Evolutionary conservation across 1,139 yeast genomes (phyloP), one percentile per base, ranked within the genome.

Genomic region (Taphrina wiesneri): DNA sequence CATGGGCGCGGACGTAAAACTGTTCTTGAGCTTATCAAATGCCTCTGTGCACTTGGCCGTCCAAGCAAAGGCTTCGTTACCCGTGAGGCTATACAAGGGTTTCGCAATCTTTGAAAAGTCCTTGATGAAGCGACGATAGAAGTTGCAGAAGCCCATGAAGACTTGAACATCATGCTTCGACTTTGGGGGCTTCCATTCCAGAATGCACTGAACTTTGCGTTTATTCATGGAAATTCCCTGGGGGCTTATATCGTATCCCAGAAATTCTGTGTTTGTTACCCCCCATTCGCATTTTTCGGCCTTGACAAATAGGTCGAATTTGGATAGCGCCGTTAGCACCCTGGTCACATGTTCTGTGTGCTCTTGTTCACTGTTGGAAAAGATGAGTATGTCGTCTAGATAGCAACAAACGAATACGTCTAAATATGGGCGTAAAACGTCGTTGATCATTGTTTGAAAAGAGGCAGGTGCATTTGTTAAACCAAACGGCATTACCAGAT

Each of bases 381-480:
- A 56, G 21, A 73, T 70, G 9, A 73, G 41, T n/a, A 75, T 70
- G 65, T 74, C 76, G 65, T 73, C 76, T 17, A 74, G 60, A 66
- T 73, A 74, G 3, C 71, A 72, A 9, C 54, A 41, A 3, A 70
- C 71, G 64, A 68, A 71, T 6, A 26, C 25, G 46, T 52, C 43
- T 6, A 61, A 49, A 34, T 62, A 53, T 13, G 62, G 67, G 26
- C 68, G 52, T 17, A 69, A 63, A 6, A 67, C 25, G 15, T 63
- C 63, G 32, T 70, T 69, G 69, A 70, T 69, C 64, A 30, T 2
- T 47, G 70, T 32, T 59, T 67, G 72, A 9, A 70, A 70, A 7
- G 69, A 66, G 2, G 70, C 70, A 0, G 72, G 52, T 7, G 52
- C 30, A 9, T 23, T 23, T 7, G n/a, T 7, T 6, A 65, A 17